These are phyloP conservation scores for Metarhizium brunneum DNA, from an alignment of 2,329 filamentous ascomycete species.

Conservation along the genomic window DNA sequence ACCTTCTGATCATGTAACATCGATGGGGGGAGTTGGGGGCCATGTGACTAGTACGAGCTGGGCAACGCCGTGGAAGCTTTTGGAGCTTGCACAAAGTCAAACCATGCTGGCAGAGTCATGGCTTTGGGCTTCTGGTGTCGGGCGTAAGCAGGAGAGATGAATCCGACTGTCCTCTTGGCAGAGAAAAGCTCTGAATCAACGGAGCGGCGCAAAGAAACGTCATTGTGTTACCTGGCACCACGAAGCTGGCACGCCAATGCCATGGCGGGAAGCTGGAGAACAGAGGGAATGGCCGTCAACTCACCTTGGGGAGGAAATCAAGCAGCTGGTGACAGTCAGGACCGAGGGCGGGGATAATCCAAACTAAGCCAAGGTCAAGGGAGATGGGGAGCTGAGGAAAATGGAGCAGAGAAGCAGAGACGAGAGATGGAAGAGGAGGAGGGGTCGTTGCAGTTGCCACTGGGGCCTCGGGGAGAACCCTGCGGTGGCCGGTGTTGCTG, in stretches of 20 bases:
- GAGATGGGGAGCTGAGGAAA: not conserved
- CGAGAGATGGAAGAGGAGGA: not conserved
- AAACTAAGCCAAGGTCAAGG: not conserved
- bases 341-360: not conserved
- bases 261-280: not conserved
- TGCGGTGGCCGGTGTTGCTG: not conserved
- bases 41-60: not conserved
- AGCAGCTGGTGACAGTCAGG: not conserved
- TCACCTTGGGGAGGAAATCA: not conserved
- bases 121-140: not conserved
- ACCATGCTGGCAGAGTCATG: not conserved
- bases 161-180: not conserved
- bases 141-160: not conserved
- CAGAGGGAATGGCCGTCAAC: not conserved
- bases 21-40: not conserved
- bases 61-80: not conserved
- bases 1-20: not conserved
- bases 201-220: not conserved
- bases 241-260: not conserved
- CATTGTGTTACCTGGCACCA: not conserved
- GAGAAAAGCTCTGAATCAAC: not conserved
- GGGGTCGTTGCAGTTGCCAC: not conserved
- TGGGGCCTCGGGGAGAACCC: not conserved
- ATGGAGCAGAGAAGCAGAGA: not conserved
- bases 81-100: not conserved